phyloP scores from a whole-genome alignment of 164 flowering plant genomes.

The Pachysandra terminalis region DNA sequence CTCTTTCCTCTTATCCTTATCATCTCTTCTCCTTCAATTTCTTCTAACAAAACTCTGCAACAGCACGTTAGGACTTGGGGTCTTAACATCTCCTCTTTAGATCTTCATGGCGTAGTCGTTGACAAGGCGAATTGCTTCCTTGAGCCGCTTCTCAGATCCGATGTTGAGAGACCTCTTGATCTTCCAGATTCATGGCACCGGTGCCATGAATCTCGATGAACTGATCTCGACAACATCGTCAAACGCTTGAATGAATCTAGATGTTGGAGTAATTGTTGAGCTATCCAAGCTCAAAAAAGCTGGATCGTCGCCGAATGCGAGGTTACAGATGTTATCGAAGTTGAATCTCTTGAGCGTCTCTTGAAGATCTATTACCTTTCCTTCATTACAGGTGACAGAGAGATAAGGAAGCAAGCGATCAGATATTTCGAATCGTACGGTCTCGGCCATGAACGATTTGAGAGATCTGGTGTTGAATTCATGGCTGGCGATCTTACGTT shows the following conservation, averaged over 20 bases:
- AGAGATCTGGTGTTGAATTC: slow-evolving; percentile 50
- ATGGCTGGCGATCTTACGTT: slow-evolving; percentile 46
- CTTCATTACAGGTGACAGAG: slow-evolving; percentile 5
- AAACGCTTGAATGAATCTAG: slow-evolving; percentile 30
- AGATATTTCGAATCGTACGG: slow-evolving; percentile 23
- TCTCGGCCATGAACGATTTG: slow-evolving; percentile 30
- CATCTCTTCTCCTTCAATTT: too few relatives aligned
- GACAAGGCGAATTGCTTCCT: slow-evolving; percentile 17
- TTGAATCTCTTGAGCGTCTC: slow-evolving; percentile 26
- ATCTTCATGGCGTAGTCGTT: slow-evolving; percentile 25
- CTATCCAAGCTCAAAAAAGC: not conserved
- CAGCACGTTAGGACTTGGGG: too few relatives aligned
- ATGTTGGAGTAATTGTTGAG: not conserved
- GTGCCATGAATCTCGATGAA: slow-evolving; percentile 22
- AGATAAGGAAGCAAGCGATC: slow-evolving; percentile 35
- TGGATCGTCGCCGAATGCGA: slow-evolving; percentile 47
- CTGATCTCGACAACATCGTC: slow-evolving; percentile 31
- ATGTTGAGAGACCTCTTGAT: slow-evolving; percentile 27
- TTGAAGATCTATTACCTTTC: slow-evolving; percentile 31
- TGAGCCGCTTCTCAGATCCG: slow-evolving; percentile 36
- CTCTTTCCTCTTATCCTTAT: too few relatives aligned
- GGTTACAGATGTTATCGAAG: slow-evolving; percentile 41
- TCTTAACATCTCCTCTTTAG: slow-evolving; percentile 22
- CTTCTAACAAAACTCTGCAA: too few relatives aligned
- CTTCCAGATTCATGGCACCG: slow-evolving; percentile 37